Evolutionary conservation across 192 early-diverging fungal species (phyloP).

Genomic region (Entomortierella chlamydospora): DNA sequence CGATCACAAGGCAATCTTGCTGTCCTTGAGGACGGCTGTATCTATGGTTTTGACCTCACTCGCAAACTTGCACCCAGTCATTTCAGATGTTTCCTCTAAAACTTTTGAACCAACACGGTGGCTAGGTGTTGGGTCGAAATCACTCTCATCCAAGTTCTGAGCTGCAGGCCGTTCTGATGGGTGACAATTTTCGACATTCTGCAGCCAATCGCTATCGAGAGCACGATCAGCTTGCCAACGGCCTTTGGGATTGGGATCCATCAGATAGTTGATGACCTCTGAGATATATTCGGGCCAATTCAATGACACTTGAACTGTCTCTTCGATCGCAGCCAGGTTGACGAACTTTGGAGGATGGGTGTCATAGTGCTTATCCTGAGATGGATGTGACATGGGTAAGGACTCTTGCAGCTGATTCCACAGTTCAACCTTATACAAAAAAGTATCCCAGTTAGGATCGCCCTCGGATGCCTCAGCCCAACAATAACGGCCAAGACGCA

Average conservation of each 20-base stretch:
- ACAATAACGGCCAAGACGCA: conserved; percentile 48
- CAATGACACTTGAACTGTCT: conserved; percentile 1
- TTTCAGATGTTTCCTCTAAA: neutral
- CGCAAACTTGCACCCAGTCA: conserved; percentile 14
- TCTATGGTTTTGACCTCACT: conserved; percentile 13
- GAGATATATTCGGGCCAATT: conserved; percentile 34
- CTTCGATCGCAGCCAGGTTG: conserved; percentile 27
- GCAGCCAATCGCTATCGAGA: conserved; percentile 55
- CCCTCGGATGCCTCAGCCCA: conserved; percentile 44
- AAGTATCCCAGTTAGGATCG: conserved; percentile 35
- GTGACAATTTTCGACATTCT: conserved; percentile 55
- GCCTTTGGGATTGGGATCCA: conserved; percentile 53
- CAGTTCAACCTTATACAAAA: conserved; percentile 12
- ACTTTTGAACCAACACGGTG: conserved; percentile 48
- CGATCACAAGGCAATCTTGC: neutral
- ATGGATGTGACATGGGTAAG: neutral
- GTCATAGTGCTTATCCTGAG: neutral
- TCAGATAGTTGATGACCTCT: conserved; percentile 41
- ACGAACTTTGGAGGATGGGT: conserved; percentile 9
- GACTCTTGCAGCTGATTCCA: neutral
- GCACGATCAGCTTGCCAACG: conserved; percentile 59
- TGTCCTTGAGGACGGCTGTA: conserved; percentile 1
- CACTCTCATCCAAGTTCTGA: conserved; percentile 33
- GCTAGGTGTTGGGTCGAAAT: conserved; percentile 25
- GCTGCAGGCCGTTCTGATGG: conserved; percentile 23